Evolutionary conservation across 176 grass and related monocot genomes (phyloP).

Genomic region (Oryza glumipatula): DNA sequence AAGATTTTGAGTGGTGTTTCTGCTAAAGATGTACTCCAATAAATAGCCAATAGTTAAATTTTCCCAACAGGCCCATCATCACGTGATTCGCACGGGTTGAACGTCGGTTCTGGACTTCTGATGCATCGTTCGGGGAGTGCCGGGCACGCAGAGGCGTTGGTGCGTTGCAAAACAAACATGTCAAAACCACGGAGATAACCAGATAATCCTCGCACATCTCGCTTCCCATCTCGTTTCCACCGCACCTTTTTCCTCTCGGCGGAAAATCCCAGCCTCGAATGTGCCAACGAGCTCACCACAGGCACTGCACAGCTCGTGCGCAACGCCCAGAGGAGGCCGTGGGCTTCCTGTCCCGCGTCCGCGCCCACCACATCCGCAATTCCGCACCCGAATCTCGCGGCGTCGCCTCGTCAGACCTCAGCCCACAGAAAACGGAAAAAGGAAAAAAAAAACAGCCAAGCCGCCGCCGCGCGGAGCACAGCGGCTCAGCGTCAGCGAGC

Average conservation of each 20-base stretch:
- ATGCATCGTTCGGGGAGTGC: too few relatives aligned
- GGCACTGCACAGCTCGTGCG: too few relatives aligned
- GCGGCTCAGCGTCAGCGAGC: neutral
- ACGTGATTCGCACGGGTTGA: too few relatives aligned
- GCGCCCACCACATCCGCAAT: conserved; percentile 21
- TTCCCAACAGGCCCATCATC: too few relatives aligned
- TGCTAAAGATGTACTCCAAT: too few relatives aligned
- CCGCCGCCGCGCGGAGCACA: neutral
- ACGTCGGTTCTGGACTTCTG: too few relatives aligned
- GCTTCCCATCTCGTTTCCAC: neutral
- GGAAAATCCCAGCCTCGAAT: neutral
- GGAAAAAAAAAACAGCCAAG: neutral
- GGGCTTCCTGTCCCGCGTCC: neutral
- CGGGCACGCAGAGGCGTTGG: neutral
- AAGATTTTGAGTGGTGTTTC: too few relatives aligned
- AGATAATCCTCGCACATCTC: neutral
- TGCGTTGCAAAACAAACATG: neutral
- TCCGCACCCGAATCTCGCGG: conserved; percentile 42
- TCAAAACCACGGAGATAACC: neutral
- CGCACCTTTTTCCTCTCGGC: neutral
- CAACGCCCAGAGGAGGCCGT: neutral
- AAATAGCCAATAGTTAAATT: too few relatives aligned
- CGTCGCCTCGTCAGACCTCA: neutral
- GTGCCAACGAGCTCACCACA: neutral
- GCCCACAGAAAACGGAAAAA: neutral